These are phyloP conservation scores for Crucihimalaya himalaica DNA, from an alignment of 345 rosid genomes.

Conservation along the genomic window DNA sequence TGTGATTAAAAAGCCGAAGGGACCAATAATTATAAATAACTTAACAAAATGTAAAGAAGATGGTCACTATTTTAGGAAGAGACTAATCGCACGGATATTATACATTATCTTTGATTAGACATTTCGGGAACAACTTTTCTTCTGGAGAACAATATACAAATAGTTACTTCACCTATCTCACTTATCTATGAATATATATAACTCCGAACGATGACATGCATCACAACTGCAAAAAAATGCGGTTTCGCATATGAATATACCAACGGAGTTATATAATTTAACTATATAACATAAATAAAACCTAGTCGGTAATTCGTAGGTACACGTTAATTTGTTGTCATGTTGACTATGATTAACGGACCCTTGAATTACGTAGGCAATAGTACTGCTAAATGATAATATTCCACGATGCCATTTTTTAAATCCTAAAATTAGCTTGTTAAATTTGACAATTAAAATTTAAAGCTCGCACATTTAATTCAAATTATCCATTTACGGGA, in stretches of 20 bases:
- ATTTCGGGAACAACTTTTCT: constrained; percentile 8
- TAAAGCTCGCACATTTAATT: neutral
- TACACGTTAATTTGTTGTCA: constrained; percentile 30
- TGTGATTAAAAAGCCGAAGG: neutral
- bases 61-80: constrained; percentile 28
- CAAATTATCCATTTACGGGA: constrained; percentile 12
- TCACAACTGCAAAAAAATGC: no score
- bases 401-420: constrained; percentile 18
- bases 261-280: neutral
- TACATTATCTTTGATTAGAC: constrained; percentile 29
- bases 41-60: constrained; percentile 21
- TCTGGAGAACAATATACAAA: constrained; percentile 1
- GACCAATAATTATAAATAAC: constrained; percentile 23
- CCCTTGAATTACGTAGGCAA: neutral
- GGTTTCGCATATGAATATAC: neutral
- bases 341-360: constrained; percentile 24
- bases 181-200: neutral
- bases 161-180: constrained; percentile 17
- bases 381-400: neutral
- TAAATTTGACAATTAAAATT: neutral
- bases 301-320: neutral
- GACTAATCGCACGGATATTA: constrained; percentile 33
- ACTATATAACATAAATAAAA: neutral
- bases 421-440: neutral
- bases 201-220: no score